A percentile compares a stretch with the other conserved stretches of the same genome.
Conservation (phyloP, 768 basidiomycete species). For the Suillus bovinus region DNA sequence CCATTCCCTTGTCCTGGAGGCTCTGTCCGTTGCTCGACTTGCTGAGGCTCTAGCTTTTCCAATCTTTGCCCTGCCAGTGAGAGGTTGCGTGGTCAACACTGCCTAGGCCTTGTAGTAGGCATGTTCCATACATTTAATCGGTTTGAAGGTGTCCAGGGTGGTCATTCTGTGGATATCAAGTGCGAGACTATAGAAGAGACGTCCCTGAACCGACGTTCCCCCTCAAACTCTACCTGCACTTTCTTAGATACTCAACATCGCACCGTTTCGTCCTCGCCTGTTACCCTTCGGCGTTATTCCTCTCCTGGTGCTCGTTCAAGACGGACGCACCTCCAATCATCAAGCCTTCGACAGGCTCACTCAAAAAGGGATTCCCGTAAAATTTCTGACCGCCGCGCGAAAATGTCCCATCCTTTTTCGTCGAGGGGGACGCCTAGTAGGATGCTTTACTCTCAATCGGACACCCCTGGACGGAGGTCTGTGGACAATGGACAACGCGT, state of each 20-base stretch:
- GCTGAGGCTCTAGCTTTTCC: constrained; percentile 17
- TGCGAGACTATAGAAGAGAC: constrained; percentile 40
- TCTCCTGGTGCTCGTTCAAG: constrained; percentile 33
- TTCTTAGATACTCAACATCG: constrained; percentile 20
- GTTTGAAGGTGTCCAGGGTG: constrained; percentile 18
- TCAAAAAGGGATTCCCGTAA: constrained; percentile 28
- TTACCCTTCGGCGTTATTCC: constrained; percentile 33
- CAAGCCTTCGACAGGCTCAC: constrained; percentile 16
- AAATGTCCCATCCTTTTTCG: constrained; percentile 14
- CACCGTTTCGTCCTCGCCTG: constrained; percentile 27
- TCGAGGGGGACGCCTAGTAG: constrained; percentile 30
- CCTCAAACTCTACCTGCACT: constrained; percentile 26
- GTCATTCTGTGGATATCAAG: constrained; percentile 44
- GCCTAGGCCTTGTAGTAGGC: constrained; percentile 44
- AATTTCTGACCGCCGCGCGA: constrained; percentile 30
- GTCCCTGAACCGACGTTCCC: constrained; percentile 31
- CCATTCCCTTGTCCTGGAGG: constrained; percentile 24
- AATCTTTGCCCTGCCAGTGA: constrained; percentile 11
- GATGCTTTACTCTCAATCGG: constrained; percentile 31
- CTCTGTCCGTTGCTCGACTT: constrained; percentile 20
- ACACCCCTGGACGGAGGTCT: constrained; percentile 38
- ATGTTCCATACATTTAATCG: constrained; percentile 38
- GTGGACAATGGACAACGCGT: constrained; percentile 40
- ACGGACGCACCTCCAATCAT: constrained; percentile 41
- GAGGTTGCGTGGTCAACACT: constrained; percentile 40